Evolutionary conservation across 225 moss, liverwort and hornwort genomes (phyloP).

Genomic region (Lunularia cruciata): DNA sequence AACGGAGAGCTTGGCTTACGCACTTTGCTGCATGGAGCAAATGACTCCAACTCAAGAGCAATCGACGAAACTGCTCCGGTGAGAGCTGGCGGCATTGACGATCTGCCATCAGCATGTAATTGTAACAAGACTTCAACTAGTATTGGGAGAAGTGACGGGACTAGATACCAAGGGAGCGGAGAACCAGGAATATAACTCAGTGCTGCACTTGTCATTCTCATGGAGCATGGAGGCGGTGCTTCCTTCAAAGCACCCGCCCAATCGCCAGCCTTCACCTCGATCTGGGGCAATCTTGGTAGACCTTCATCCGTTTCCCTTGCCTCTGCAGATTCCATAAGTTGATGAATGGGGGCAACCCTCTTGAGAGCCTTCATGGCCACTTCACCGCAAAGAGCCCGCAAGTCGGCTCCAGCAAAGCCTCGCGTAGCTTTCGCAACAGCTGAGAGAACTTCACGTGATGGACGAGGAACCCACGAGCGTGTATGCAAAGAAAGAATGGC

Average conservation of each 20-base stretch:
- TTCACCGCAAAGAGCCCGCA: conserved; percentile 79
- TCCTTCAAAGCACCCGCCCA: conserved; percentile 69
- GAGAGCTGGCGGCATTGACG: conserved; percentile 57
- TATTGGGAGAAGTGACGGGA: conserved; percentile 61
- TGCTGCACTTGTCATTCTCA: conserved; percentile 60
- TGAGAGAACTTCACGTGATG: conserved; percentile 61
- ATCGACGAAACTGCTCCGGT: conserved; percentile 46
- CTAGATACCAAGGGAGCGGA: conserved; percentile 72
- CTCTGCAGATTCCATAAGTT: conserved; percentile 24
- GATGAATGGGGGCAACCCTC: conserved; percentile 54
- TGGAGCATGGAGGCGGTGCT: conserved; percentile 72
- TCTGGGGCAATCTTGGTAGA: conserved; percentile 14
- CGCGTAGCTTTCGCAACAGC: conserved; percentile 70
- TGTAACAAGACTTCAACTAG: conserved; percentile 61
- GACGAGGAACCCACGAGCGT: conserved; percentile 62
- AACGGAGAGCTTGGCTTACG: conserved; percentile 28
- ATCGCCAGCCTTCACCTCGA: conserved; percentile 66
- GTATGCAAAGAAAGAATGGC: conserved; percentile 78
- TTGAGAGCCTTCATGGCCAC: conserved; percentile 74
- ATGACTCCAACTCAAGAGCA: conserved; percentile 45
- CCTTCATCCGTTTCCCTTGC: background rate
- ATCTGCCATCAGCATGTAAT: conserved; percentile 61
- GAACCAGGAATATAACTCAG: conserved; percentile 61
- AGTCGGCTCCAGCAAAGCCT: conserved; percentile 86
- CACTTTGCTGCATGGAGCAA: conserved; percentile 16